Base-by-base conservation (phyloP, 495 filamentous ascomycete species). In the Physcia stellaris region DNA sequence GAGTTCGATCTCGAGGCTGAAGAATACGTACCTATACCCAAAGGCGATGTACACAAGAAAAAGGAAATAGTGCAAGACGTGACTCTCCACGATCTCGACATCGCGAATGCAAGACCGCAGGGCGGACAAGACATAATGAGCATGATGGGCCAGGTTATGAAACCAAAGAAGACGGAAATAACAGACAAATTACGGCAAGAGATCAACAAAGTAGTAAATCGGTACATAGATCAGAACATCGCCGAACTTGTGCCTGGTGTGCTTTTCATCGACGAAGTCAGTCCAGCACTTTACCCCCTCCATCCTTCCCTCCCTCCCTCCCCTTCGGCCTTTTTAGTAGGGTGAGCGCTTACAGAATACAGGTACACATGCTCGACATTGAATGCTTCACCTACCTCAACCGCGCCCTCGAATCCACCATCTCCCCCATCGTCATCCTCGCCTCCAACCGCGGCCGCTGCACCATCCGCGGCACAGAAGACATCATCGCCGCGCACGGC, bases 61-160 rank as follows among this genome's bases (percentile, higher is more conserved):
- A 98, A 98, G 67, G 90, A 98, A 63, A 88, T 96, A 40, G 90
- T 98, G n/a, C 90, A 98, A 56, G 90, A 96, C 53, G 90, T 98
- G 40, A 93, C 87, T 23, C 68, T 98, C 40, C 90, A 98, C 51
- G 90, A 98, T 49, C 64, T 98, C 33, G 90, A 98, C 55, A 85
- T 94, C 46, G 90, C 90, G 46, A 98, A 98, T 50, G 83, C 90
- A 9, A 70, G 88, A 41, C 92, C 90, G 10, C 69, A 94, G 66
- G 88, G 90, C 23, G 90, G 90, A 39, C 90, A 98, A 63, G 90
- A 98, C 57, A 87, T 98, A 40, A 94, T 98, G 87, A 92, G 83
- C 58, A 95, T 98, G 90, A 94, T 98, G 86, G 88, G 88, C 44
- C 88, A 96, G 55, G 65, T 98, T 45, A 94, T 93, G 82, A 95